Evolutionary conservation across 2,329 filamentous ascomycete genomes (phyloP).

Genomic region (Penicillium sclerotiorum): DNA sequence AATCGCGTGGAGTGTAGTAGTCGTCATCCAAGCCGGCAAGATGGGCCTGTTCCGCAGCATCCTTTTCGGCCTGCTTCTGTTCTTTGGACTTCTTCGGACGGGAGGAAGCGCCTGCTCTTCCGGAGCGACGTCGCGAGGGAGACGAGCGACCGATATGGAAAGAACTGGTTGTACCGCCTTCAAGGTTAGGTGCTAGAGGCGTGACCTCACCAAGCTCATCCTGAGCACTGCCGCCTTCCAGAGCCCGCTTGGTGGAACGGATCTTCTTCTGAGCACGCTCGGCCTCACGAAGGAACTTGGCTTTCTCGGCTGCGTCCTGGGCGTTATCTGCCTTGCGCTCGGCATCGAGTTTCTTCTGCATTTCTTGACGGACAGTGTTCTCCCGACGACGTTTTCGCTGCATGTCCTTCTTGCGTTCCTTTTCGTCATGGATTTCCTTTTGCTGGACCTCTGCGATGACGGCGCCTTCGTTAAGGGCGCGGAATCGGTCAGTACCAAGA

Average conservation of each 20-base stretch:
- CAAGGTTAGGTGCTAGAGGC: constrained; percentile 75
- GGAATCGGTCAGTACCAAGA: constrained; percentile 74
- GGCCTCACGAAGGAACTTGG: constrained; percentile 79
- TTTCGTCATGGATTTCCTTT: constrained; percentile 88
- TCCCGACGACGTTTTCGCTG: constrained; percentile 94
- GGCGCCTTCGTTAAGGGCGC: constrained; percentile 74
- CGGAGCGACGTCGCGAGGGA: constrained; percentile 56
- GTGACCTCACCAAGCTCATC: constrained; percentile 75
- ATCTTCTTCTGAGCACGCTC: constrained; percentile 92
- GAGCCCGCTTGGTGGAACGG: constrained; percentile 81
- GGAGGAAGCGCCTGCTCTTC: constrained; percentile 53
- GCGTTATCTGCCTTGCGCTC: constrained; percentile 76
- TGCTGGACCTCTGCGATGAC: constrained; percentile 86
- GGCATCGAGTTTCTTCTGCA: constrained; percentile 78
- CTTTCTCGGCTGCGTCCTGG: constrained; percentile 78
- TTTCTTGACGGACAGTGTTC: constrained; percentile 88
- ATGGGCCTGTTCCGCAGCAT: constrained; percentile 83
- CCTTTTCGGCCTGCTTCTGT: constrained; percentile 69
- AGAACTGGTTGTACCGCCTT: constrained; percentile 81
- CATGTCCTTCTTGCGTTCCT: constrained; percentile 99
- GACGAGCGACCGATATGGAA: constrained; percentile 70
- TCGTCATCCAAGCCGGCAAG: constrained; percentile 62
- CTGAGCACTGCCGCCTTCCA: constrained; percentile 75
- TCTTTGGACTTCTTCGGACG: constrained; percentile 86
- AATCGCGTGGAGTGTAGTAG: constrained; percentile 59